Percentiles rank a stretch among this genome's conserved stretches.
These are phyloP conservation scores for Picochlorum sp. DNA, from an alignment of 139 green algal species.

Conservation along the genomic window DNA sequence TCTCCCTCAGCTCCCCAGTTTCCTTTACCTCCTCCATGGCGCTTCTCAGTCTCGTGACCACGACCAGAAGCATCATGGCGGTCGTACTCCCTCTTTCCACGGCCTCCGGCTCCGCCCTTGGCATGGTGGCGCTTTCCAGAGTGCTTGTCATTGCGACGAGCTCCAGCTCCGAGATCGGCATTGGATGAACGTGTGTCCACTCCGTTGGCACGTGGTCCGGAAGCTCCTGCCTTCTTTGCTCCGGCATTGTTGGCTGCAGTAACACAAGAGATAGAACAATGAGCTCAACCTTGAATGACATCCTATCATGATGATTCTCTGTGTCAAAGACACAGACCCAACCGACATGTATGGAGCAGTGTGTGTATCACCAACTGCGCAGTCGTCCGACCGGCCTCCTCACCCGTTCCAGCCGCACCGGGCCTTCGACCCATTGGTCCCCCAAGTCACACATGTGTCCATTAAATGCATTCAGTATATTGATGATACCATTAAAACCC, in stretches of 20 bases:
- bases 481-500: too few species aligned
- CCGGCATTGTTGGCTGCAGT: slow-evolving; percentile 3
- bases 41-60: slow-evolving; percentile 73
- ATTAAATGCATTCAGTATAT: too few species aligned
- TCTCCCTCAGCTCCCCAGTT: slow-evolving; percentile 73
- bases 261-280: too few species aligned
- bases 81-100: slow-evolving; percentile 61
- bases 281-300: background rate
- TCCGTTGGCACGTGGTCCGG: background rate
- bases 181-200: slow-evolving; percentile 14
- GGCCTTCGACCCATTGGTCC: too few species aligned
- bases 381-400: too few species aligned
- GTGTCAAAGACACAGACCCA: background rate
- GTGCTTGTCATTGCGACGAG: background rate
- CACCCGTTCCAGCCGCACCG: too few species aligned
- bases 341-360: background rate
- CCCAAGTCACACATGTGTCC: too few species aligned
- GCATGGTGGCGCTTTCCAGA: background rate
- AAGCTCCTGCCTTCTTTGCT: slow-evolving; percentile 7
- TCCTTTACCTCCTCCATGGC: slow-evolving; percentile 56
- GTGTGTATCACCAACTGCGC: too few species aligned
- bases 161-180: slow-evolving; percentile 13
- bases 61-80: slow-evolving; percentile 71
- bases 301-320: background rate
- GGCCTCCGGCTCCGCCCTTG: slow-evolving; percentile 24